These are phyloP conservation scores for Tetrastigma voinierianum DNA, from an alignment of 164 flowering plant genomes.

Conservation along the genomic window DNA sequence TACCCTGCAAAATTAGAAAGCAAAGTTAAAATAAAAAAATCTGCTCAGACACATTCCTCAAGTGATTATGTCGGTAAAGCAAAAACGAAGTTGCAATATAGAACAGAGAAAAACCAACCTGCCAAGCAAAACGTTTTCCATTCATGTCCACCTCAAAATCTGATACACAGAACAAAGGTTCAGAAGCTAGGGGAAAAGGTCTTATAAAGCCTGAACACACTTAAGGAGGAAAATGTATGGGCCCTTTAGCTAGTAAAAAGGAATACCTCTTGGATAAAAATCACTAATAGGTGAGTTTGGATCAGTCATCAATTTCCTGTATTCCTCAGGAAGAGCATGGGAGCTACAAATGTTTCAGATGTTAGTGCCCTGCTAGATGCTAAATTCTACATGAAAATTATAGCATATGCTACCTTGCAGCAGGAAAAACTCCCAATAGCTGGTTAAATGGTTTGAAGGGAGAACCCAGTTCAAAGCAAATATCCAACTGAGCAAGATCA, in stretches of 20 bases:
- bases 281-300: conserved; percentile 89
- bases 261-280: conserved; percentile 88
- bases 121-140: conserved; percentile 95
- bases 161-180: conserved; percentile 24
- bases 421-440: conserved; percentile 94
- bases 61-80: neutral
- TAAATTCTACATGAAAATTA: neutral
- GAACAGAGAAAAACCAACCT: conserved; percentile 45
- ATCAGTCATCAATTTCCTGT: conserved; percentile 85
- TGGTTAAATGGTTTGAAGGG: conserved; percentile 98
- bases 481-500: conserved; percentile 65
- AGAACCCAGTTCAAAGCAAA: conserved; percentile 75
- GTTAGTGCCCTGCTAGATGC: neutral
- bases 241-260: neutral
- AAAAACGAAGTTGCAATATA: neutral
- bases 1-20: conserved; percentile 48
- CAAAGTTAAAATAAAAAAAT: conserved; percentile 1
- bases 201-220: neutral
- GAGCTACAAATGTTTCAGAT: conserved; percentile 49
- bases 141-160: conserved; percentile 99
- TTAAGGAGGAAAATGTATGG: neutral
- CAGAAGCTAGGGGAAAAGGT: neutral
- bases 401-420: conserved; percentile 80
- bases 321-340: conserved; percentile 88
- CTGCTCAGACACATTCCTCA: neutral